Conservation (phyloP, 331 rosid species). For the Pyrus hybrid region DNA sequence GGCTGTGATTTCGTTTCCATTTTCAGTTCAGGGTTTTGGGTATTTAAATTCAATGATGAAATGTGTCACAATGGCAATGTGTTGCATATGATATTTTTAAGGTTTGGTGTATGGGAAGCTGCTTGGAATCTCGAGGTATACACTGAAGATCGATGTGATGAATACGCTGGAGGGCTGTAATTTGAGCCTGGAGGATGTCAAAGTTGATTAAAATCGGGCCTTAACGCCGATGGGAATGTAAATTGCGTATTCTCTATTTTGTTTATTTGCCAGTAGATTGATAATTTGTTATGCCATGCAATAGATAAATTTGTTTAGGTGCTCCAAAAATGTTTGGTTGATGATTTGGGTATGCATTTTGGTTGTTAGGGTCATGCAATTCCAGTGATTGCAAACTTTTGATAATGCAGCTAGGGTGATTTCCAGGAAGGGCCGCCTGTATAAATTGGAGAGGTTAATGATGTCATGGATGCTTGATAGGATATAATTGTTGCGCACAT, state of each 20-base stretch:
- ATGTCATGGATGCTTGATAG: neutral
- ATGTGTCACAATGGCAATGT: neutral
- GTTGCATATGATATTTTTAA: neutral
- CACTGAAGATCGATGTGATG: constrained; percentile 66
- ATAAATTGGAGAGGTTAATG: constrained; percentile 67
- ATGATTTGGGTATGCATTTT: neutral
- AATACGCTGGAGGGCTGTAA: constrained; percentile 55
- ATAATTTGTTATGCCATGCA: constrained; percentile 9
- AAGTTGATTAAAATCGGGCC: constrained; percentile 44
- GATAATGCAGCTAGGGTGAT: constrained; percentile 29
- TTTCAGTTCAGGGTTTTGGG: neutral
- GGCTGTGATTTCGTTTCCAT: too few relatives aligned
- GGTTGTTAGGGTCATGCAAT: constrained; percentile 59
- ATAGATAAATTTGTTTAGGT: neutral
- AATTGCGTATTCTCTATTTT: constrained; percentile 7
- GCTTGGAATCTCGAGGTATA: constrained; percentile 25
- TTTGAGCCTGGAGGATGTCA: constrained; percentile 65
- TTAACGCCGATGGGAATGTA: constrained; percentile 46
- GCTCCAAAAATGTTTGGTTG: neutral
- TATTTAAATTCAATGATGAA: neutral
- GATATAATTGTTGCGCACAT: neutral
- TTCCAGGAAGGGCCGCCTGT: constrained; percentile 32
- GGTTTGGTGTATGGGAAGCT: constrained; percentile 51
- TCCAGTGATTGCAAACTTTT: constrained; percentile 26
- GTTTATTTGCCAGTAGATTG: neutral